phyloP scores from a whole-genome alignment of 192 early-diverging fungal species.

The Entomortierella parvispora region DNA sequence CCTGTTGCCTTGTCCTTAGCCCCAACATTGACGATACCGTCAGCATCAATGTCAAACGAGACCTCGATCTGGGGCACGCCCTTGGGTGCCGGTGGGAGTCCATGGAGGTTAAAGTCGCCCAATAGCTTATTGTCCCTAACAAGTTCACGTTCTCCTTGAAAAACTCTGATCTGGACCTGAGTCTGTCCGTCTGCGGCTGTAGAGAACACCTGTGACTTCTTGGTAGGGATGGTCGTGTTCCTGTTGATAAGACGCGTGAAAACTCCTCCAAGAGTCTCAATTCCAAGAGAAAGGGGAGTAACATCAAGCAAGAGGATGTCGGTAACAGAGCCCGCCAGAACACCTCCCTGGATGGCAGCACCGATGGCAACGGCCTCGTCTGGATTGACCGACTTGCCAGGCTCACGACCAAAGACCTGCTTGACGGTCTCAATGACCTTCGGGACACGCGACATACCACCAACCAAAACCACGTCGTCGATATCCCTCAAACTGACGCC shows the following conservation, averaged over 20 bases:
- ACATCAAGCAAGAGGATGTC: slow-evolving; percentile 97
- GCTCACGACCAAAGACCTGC: slow-evolving; percentile 88
- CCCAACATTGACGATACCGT: slow-evolving; percentile 98
- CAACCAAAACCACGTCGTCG: slow-evolving; percentile 95
- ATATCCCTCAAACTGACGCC: slow-evolving; percentile 83
- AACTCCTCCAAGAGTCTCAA: slow-evolving; percentile 98
- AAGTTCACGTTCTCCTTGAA: slow-evolving; percentile 98
- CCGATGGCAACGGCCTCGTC: slow-evolving; percentile 99
- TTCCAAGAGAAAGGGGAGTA: slow-evolving; percentile 96
- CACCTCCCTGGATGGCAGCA: slow-evolving; percentile 98
- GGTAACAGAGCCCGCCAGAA: slow-evolving; percentile 94
- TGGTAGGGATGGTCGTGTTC: slow-evolving; percentile 99
- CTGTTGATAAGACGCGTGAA: slow-evolving; percentile 97
- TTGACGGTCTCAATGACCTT: slow-evolving; percentile 96
- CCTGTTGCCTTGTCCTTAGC: slow-evolving; percentile 98
- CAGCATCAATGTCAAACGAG: slow-evolving; percentile 99
- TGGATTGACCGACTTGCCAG: slow-evolving; percentile 96
- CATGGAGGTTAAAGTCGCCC: slow-evolving; percentile 96
- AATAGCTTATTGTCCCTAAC: slow-evolving; percentile 97
- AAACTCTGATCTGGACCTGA: slow-evolving; percentile 97
- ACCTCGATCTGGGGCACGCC: slow-evolving; percentile 98
- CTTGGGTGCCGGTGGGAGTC: slow-evolving; percentile 96
- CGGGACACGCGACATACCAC: slow-evolving; percentile 98
- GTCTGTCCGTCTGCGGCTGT: slow-evolving; percentile 99
- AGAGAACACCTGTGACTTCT: slow-evolving; percentile 99